phyloP scores from a whole-genome alignment of 495 filamentous ascomycete genomes.

The Xylaria acuta region DNA sequence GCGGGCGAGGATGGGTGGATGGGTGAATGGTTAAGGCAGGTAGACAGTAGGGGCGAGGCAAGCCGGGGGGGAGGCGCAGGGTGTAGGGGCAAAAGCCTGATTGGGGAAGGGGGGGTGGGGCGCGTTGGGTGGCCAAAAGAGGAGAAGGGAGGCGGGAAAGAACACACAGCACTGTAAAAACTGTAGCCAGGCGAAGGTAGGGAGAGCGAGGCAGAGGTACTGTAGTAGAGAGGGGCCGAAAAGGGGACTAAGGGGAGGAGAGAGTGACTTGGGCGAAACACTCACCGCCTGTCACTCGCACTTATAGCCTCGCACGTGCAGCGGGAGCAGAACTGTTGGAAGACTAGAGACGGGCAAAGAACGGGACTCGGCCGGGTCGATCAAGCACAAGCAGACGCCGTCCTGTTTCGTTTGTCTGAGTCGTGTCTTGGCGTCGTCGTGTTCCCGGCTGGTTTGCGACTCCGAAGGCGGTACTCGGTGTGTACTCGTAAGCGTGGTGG shows the following conservation, averaged over 20 bases:
- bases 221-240: not conserved
- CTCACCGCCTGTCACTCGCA: conserved; percentile 5
- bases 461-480: conserved; percentile 11
- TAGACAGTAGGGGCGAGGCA: conserved; percentile 14
- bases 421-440: conserved; percentile 12
- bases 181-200: not conserved
- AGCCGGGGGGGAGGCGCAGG: conserved; percentile 13
- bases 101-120: not conserved
- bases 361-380: conserved; percentile 8
- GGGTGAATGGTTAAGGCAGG: conserved; percentile 22
- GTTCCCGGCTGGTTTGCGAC: conserved; percentile 5
- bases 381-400: not conserved
- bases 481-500: conserved; percentile 23
- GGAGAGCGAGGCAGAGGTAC: not conserved
- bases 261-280: conserved; percentile 19
- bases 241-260: not conserved
- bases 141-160: not conserved
- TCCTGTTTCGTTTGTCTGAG: conserved; percentile 23
- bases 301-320: conserved; percentile 9
- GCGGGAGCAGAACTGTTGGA: not conserved
- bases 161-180: not conserved
- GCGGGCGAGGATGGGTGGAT: conserved; percentile 21
- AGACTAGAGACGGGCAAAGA: not conserved
- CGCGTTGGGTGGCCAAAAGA: not conserved
- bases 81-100: conserved; percentile 8